Evolutionary conservation across 2,329 filamentous ascomycete genomes (phyloP).

Genomic region (Coniochaeta prunicola): DNA sequence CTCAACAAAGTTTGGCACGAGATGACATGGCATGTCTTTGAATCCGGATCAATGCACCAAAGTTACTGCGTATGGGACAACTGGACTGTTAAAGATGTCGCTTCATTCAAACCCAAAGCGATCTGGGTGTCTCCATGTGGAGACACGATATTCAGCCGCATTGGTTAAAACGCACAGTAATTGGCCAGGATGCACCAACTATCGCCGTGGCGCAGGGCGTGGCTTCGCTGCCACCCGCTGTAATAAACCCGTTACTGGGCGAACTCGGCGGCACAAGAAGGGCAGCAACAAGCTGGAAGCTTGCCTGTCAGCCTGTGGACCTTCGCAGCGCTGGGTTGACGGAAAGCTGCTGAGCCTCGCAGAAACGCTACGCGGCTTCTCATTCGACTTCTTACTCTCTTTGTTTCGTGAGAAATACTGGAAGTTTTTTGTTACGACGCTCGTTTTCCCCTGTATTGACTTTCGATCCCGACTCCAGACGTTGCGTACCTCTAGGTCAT

Average conservation of each 20-base stretch:
- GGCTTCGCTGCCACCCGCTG: not conserved
- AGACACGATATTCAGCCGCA: not conserved
- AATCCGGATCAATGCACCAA: too few species aligned
- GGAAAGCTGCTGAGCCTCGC: not conserved
- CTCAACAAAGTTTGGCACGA: too few species aligned
- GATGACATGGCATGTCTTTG: too few species aligned
- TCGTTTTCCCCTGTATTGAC: not conserved
- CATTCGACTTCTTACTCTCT: not conserved
- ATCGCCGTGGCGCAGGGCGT: slow-evolving; percentile 1
- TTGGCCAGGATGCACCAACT: not conserved
- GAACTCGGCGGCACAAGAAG: not conserved
- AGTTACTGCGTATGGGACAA: too few species aligned
- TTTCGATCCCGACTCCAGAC: not conserved
- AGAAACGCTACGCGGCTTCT: not conserved
- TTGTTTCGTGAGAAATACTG: not conserved
- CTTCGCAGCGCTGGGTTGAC: not conserved
- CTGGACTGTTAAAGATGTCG: not conserved
- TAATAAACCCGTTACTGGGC: not conserved
- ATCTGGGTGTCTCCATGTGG: not conserved
- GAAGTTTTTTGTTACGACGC: not conserved
- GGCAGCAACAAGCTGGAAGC: not conserved
- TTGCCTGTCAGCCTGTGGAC: not conserved
- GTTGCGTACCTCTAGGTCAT: not conserved
- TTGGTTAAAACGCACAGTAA: not conserved
- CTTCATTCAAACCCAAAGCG: too few species aligned